phyloP scores from a whole-genome alignment of 2,329 filamentous ascomycete genomes.

The Fusarium sp. region DNA sequence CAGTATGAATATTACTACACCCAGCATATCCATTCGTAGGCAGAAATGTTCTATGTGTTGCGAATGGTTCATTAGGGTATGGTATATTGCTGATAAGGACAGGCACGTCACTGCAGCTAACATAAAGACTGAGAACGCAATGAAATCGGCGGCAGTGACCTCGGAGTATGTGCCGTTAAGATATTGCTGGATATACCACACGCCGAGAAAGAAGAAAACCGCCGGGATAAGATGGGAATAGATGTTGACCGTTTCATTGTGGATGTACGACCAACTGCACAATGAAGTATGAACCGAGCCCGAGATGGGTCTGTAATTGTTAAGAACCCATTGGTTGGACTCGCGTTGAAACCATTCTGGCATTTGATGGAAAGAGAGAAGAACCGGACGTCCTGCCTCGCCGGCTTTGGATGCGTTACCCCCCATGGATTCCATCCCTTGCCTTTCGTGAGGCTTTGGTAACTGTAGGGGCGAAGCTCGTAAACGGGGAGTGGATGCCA shows the following conservation, averaged over 20 bases:
- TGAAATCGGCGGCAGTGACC: not conserved
- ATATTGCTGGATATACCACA: not conserved
- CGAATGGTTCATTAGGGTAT: conserved; percentile 1
- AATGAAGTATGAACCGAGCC: not conserved
- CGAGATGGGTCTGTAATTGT: not conserved
- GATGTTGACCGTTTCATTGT: conserved; percentile 4
- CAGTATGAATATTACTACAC: not conserved
- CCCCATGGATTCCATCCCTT: not conserved
- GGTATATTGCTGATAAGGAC: not conserved
- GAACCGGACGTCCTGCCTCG: not conserved
- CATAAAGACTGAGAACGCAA: conserved; percentile 1
- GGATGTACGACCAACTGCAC: not conserved
- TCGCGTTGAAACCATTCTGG: not conserved
- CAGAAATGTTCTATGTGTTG: not conserved
- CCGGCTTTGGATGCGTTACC: not conserved
- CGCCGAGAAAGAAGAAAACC: not conserved
- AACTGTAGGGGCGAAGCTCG: not conserved
- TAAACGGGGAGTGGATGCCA: not conserved
- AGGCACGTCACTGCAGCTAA: not conserved
- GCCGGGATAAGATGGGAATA: conserved; percentile 1
- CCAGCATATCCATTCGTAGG: not conserved
- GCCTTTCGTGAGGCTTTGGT: not conserved
- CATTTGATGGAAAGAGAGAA: not conserved
- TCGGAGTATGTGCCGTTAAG: not conserved
- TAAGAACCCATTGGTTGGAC: not conserved